Evolutionary conservation across 2,329 filamentous ascomycete genomes (phyloP).

Genomic region (Fusarium annulatum): DNA sequence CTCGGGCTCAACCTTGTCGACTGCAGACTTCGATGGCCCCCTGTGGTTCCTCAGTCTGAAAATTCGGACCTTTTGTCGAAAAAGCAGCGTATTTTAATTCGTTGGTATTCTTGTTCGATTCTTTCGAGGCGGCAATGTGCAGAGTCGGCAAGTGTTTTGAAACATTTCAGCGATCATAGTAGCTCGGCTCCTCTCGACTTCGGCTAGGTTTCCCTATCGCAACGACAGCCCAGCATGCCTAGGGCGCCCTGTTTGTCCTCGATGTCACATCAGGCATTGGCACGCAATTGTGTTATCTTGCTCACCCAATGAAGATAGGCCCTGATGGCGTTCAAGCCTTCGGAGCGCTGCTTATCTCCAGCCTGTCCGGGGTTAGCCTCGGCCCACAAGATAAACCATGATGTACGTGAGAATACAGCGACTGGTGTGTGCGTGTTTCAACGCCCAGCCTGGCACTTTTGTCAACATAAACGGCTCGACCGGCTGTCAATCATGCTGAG

Average conservation of each 20-base stretch:
- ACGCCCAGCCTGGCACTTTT: constrained; percentile 35
- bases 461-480: constrained; percentile 29
- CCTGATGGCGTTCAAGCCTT: constrained; percentile 32
- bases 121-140: not conserved
- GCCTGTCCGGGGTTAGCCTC: constrained; percentile 42
- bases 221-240: not conserved
- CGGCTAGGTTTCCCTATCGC: not conserved
- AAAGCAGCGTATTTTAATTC: not conserved
- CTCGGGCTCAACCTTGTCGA: constrained; percentile 14
- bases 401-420: constrained; percentile 12
- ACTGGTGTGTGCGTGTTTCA: constrained; percentile 4
- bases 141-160: not conserved
- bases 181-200: not conserved
- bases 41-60: constrained; percentile 22
- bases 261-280: constrained; percentile 26
- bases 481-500: constrained; percentile 20
- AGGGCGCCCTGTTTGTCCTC: not conserved
- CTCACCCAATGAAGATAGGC: constrained; percentile 30
- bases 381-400: constrained; percentile 32
- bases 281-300: constrained; percentile 31
- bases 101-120: constrained; percentile 8
- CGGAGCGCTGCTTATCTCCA: constrained; percentile 42
- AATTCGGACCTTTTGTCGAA: constrained; percentile 44
- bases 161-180: not conserved
- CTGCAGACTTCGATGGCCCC: constrained; percentile 22